These are phyloP conservation scores for Crassisporium funariophilum DNA, from an alignment of 768 basidiomycete genomes.

Conservation along the genomic window DNA sequence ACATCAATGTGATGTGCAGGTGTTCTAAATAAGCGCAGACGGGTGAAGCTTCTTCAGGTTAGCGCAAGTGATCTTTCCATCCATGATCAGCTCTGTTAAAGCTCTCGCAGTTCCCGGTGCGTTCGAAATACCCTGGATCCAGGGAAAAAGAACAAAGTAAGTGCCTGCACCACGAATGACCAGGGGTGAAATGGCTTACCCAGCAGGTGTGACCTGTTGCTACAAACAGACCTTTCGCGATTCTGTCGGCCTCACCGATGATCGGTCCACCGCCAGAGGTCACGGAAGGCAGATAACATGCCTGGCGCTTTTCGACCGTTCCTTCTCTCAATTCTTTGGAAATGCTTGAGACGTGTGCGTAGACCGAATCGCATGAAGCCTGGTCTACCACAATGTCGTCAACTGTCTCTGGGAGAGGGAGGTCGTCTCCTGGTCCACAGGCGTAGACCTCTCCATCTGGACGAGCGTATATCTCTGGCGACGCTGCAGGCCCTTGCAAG, in stretches of 20 bases:
- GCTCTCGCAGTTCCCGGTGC: conserved; percentile 82
- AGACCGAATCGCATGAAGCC: conserved; percentile 55
- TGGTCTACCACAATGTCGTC: conserved; percentile 69
- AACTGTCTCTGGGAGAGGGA: conserved; percentile 65
- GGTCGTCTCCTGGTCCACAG: conserved; percentile 80
- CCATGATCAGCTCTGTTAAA: conserved; percentile 70
- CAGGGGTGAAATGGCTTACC: conserved; percentile 42
- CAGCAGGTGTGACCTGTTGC: conserved; percentile 83
- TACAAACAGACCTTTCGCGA: conserved; percentile 66
- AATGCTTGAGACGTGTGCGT: conserved; percentile 59
- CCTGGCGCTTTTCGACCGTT: conserved; percentile 52
- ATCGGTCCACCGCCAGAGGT: conserved; percentile 65
- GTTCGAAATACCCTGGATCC: conserved; percentile 69
- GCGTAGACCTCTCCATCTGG: conserved; percentile 72
- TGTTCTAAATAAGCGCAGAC: conserved; percentile 9
- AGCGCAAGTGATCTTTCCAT: conserved; percentile 62
- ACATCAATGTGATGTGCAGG: too few relatives aligned
- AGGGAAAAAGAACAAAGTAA: conserved; percentile 9
- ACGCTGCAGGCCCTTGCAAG: conserved; percentile 27
- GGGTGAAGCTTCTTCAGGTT: conserved; percentile 47
- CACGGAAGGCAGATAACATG: conserved; percentile 79
- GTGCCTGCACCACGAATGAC: background rate
- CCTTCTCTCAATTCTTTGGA: conserved; percentile 59
- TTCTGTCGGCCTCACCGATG: conserved; percentile 58
- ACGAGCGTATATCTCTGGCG: conserved; percentile 74